phyloP scores from a whole-genome alignment of 2,329 filamentous ascomycete genomes.

The Thermoascus crustaceus region DNA sequence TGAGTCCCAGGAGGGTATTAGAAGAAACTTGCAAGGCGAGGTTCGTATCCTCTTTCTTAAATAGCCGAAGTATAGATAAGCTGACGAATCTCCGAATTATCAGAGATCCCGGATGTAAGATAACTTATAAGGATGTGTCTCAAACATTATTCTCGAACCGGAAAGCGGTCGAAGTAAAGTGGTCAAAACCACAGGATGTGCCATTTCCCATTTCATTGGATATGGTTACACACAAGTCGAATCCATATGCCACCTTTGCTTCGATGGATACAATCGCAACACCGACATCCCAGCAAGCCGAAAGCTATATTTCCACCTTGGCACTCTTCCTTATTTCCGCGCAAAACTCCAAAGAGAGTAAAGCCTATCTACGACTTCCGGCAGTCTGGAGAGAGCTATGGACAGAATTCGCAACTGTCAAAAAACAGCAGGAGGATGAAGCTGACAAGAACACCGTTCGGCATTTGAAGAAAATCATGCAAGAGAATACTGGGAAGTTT shows the following conservation, averaged over 20 bases:
- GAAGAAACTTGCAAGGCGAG: constrained; percentile 83
- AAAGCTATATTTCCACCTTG: constrained; percentile 73
- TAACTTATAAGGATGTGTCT: constrained; percentile 63
- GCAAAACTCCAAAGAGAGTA: constrained; percentile 74
- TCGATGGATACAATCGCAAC: constrained; percentile 70
- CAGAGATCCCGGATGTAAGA: constrained; percentile 61
- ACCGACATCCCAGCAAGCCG: constrained; percentile 70
- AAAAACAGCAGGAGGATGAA: constrained; percentile 62
- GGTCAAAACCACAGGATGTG: constrained; percentile 64
- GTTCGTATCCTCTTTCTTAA: constrained; percentile 31
- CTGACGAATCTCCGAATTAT: constrained; percentile 6
- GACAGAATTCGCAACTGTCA: constrained; percentile 64
- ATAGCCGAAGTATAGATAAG: not conserved
- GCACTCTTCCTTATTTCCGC: constrained; percentile 76
- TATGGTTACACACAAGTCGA: constrained; percentile 37
- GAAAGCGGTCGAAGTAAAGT: constrained; percentile 64
- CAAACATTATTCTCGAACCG: constrained; percentile 66
- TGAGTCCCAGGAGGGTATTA: constrained; percentile 66
- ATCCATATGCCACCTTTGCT: constrained; percentile 47
- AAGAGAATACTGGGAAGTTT: constrained; percentile 36
- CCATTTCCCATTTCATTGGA: constrained; percentile 36
- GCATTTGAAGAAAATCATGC: constrained; percentile 44
- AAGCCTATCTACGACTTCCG: constrained; percentile 69
- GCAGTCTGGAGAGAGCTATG: constrained; percentile 78
- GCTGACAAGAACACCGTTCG: constrained; percentile 62